Percentiles rank a stretch among this genome's conserved stretches.
These are phyloP conservation scores for Uromyces viciae-fabae DNA, from an alignment of 1,284 basidiomycete species.

Conservation along the genomic window DNA sequence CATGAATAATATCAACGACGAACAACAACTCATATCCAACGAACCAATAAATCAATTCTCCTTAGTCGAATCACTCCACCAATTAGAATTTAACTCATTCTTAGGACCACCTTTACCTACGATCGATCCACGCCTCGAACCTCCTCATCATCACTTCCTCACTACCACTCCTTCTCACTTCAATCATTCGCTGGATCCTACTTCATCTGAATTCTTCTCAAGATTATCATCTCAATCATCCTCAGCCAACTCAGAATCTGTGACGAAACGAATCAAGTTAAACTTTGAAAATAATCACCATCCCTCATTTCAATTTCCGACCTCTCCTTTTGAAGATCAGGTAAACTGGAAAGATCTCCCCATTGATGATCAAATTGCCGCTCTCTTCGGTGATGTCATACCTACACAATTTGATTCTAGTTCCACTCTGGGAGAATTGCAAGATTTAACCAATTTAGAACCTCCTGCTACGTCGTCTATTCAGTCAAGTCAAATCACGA, in stretches of 20 bases:
- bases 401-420: no score
- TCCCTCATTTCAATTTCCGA: background rate
- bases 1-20: no score
- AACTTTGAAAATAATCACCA: background rate
- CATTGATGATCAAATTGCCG: no score
- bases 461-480: background rate
- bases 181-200: background rate
- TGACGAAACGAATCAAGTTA: background rate
- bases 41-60: no score
- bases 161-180: no score
- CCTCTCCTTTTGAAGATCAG: background rate
- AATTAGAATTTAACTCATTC: background rate
- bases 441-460: no score
- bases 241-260: background rate
- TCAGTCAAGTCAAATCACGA: background rate
- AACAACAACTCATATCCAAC: no score
- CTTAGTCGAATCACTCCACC: no score
- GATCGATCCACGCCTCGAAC: background rate
- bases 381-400: no score
- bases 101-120: background rate
- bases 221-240: background rate
- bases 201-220: background rate
- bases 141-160: no score
- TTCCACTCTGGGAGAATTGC: no score
- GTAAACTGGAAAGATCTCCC: no score